These are phyloP conservation scores for Heimioporus sp. DNA, from an alignment of 768 basidiomycete genomes.

Conservation along the genomic window DNA sequence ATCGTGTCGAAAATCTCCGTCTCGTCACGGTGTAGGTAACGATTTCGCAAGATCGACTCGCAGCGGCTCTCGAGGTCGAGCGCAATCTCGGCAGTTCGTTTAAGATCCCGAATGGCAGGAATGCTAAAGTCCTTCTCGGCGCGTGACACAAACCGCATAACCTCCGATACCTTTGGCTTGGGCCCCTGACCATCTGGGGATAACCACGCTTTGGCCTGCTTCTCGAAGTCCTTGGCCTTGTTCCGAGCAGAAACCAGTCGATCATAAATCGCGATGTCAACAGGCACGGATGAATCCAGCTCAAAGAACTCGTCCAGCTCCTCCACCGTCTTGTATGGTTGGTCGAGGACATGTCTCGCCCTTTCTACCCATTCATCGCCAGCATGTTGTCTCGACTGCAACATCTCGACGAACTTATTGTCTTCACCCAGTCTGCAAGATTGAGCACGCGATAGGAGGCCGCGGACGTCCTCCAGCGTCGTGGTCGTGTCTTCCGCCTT, in stretches of 20 bases:
- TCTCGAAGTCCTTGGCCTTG: conserved; percentile 78
- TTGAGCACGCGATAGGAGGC: conserved; percentile 67
- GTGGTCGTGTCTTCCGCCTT: conserved; percentile 64
- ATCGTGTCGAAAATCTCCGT: conserved; percentile 73
- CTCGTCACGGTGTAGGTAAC: conserved; percentile 52
- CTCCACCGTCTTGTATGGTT: conserved; percentile 70
- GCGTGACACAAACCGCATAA: conserved; percentile 61
- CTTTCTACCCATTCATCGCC: conserved; percentile 79
- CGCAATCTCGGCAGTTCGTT: conserved; percentile 73
- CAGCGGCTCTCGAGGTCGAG: conserved; percentile 73
- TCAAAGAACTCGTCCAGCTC: conserved; percentile 74
- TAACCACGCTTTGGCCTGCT: conserved; percentile 72
- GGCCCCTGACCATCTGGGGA: conserved; percentile 50
- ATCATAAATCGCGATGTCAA: conserved; percentile 64
- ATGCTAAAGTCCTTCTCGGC: conserved; percentile 81
- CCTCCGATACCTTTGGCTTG: conserved; percentile 67
- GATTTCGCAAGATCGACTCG: conserved; percentile 67
- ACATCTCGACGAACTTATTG: conserved; percentile 60
- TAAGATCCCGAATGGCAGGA: conserved; percentile 59
- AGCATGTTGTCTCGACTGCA: conserved; percentile 61
- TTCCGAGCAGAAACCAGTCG: conserved; percentile 60
- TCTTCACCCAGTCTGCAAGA: conserved; percentile 63
- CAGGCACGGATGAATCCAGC: conserved; percentile 63
- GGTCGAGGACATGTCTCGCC: conserved; percentile 62
- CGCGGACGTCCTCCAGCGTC: conserved; percentile 75